A percentile compares a stretch with the other conserved stretches of the same genome.
phyloP scores from a whole-genome alignment of 495 filamentous ascomycete species.

The Aspergillus avenaceus region DNA sequence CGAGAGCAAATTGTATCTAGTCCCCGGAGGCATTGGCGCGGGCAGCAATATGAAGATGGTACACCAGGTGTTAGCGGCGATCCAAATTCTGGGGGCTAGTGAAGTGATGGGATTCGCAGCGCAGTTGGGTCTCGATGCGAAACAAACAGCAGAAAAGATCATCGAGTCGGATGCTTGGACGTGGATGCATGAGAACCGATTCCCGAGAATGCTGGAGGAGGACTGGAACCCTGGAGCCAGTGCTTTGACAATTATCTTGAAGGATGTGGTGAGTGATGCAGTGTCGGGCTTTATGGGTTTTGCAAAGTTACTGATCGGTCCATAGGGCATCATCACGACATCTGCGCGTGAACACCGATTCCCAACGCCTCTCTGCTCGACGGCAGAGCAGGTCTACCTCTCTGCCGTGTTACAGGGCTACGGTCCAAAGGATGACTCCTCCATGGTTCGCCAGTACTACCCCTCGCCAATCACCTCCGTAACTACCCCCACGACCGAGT shows the following conservation, averaged over 20 bases:
- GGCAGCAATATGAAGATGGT: constrained; percentile 90
- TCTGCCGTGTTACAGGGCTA: constrained; percentile 56
- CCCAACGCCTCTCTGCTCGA: constrained; percentile 65
- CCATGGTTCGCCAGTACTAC: constrained; percentile 60
- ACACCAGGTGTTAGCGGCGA: constrained; percentile 76
- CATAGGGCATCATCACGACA: constrained; percentile 66
- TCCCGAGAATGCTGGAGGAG: constrained; percentile 62
- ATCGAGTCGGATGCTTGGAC: constrained; percentile 58
- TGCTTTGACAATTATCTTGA: constrained; percentile 72
- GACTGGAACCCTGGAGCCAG: constrained; percentile 62
- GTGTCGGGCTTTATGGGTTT: not conserved
- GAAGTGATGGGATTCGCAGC: constrained; percentile 74
- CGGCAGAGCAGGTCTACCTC: constrained; percentile 68
- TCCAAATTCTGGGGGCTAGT: constrained; percentile 67
- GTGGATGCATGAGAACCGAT: constrained; percentile 81
- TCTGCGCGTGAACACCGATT: constrained; percentile 57
- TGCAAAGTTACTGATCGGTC: not conserved
- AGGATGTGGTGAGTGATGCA: constrained; percentile 57
- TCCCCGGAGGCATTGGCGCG: constrained; percentile 67
- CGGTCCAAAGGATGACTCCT: constrained; percentile 64
- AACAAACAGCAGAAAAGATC: constrained; percentile 51
- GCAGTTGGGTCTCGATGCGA: constrained; percentile 60
- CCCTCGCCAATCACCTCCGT: constrained; percentile 36
- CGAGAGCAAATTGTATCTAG: constrained; percentile 63
- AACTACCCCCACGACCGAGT: constrained; percentile 19